Percentiles rank a stretch among this genome's conserved stretches.
These are phyloP conservation scores for Alloteropsis angusta DNA, from an alignment of 202 grass and related monocot genomes.

Conservation along the genomic window DNA sequence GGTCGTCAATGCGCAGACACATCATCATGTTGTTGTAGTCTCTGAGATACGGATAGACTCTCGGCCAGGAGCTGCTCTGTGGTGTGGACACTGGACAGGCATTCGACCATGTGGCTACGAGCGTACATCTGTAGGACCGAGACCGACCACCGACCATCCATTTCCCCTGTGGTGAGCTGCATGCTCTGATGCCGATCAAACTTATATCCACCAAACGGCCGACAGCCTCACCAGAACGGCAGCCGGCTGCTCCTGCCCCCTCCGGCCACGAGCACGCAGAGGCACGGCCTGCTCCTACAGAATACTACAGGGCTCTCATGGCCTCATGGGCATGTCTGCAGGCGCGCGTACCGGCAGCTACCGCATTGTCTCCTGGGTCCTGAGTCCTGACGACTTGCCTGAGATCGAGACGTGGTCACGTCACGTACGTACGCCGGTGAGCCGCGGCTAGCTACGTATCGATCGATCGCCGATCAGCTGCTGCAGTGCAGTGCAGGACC, in stretches of 20 bases:
- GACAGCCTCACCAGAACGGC: constrained; percentile 28
- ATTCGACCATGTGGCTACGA: not conserved
- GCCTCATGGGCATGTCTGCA: constrained; percentile 10
- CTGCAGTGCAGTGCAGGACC: not conserved
- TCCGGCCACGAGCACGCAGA: not conserved
- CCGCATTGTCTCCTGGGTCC: not conserved
- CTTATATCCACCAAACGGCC: not conserved
- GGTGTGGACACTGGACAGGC: not conserved
- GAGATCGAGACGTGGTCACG: not conserved
- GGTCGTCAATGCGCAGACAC: not conserved
- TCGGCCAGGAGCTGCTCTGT: not conserved
- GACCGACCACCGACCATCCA: no score
- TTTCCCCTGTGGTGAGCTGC: not conserved
- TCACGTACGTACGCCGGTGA: not conserved
- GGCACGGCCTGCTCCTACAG: not conserved
- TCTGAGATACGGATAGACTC: not conserved
- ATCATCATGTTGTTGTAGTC: no score
- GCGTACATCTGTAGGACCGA: not conserved
- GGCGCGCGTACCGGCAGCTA: constrained; percentile 3
- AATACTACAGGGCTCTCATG: no score
- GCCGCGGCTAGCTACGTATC: not conserved
- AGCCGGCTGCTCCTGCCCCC: not conserved
- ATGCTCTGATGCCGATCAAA: not conserved
- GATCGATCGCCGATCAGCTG: not conserved
- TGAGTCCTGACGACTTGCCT: not conserved